Evolutionary conservation across 2,329 filamentous ascomycete species (phyloP).

Genomic region (Monilinia aucupariae): DNA sequence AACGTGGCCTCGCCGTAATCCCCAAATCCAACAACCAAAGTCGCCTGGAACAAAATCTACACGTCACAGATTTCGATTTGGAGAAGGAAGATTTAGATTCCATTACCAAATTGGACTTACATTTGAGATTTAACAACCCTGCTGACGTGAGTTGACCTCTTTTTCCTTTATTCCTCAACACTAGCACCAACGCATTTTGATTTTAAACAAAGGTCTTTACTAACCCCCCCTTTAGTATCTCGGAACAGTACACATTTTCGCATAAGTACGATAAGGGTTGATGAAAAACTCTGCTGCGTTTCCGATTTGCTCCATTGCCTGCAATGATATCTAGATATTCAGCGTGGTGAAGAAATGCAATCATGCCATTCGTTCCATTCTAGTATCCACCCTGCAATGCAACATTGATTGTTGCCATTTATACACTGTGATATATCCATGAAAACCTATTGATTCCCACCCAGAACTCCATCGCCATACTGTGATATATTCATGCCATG

Average conservation of each 20-base stretch:
- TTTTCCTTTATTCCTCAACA: not conserved
- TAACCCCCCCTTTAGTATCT: constrained; percentile 39
- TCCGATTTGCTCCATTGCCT: not conserved
- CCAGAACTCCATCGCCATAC: constrained; percentile 25
- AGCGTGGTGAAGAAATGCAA: not conserved
- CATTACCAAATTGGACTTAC: constrained; percentile 59
- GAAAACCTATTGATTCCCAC: constrained; percentile 8
- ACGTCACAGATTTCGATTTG: constrained; percentile 61
- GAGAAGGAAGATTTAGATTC: constrained; percentile 59
- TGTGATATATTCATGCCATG: constrained; percentile 8
- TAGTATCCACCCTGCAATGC: not conserved
- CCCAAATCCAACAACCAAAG: constrained; percentile 64
- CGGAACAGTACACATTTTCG: constrained; percentile 48
- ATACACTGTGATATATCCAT: constrained; percentile 12
- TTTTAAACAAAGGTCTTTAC: not conserved
- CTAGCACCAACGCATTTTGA: too few species aligned
- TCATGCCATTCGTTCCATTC: not conserved
- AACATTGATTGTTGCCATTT: not conserved
- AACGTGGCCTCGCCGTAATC: constrained; percentile 74
- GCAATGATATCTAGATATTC: not conserved
- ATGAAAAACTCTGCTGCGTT: not conserved
- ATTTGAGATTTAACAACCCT: constrained; percentile 73
- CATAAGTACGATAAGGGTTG: constrained; percentile 34
- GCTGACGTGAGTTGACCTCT: constrained; percentile 40
- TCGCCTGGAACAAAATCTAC: constrained; percentile 60